Evolutionary conservation across 2,329 filamentous ascomycete species (phyloP).

Genomic region (Colletotrichum kahawae): DNA sequence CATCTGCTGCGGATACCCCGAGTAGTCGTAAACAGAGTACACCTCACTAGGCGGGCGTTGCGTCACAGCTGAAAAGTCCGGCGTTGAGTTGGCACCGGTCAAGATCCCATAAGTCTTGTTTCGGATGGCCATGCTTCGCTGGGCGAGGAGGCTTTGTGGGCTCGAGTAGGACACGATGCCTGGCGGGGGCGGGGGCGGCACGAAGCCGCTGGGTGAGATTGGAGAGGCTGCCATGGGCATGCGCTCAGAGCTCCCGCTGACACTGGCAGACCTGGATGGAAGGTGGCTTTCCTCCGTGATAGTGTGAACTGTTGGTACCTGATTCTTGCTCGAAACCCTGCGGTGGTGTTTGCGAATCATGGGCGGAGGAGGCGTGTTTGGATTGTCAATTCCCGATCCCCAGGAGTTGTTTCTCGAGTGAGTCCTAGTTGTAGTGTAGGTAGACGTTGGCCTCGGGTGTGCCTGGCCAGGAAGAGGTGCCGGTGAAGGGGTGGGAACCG

Average conservation of each 20-base stretch:
- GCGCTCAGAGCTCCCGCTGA: neutral
- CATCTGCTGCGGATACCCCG: conserved; percentile 26
- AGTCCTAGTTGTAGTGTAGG: conserved; percentile 14
- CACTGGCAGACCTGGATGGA: neutral
- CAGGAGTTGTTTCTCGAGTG: conserved; percentile 18
- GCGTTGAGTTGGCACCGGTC: conserved; percentile 28
- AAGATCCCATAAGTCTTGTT: conserved; percentile 53
- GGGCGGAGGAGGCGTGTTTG: neutral
- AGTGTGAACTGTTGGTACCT: conserved; percentile 4
- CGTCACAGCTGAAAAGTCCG: conserved; percentile 26
- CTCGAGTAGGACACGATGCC: conserved; percentile 56
- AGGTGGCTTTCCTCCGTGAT: conserved; percentile 4
- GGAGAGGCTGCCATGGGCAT: conserved; percentile 24
- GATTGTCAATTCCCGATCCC: neutral
- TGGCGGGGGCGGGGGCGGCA: conserved; percentile 27
- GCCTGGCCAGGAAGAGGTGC: conserved; percentile 32
- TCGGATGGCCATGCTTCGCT: conserved; percentile 59
- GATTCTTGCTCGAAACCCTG: conserved; percentile 5
- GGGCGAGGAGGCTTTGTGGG: conserved; percentile 60
- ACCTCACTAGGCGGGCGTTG: conserved; percentile 43
- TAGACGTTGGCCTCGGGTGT: conserved; percentile 25
- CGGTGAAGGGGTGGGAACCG: conserved; percentile 30
- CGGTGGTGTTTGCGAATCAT: conserved; percentile 17
- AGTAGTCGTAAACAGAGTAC: conserved; percentile 43
- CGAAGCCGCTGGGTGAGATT: conserved; percentile 7